Evolutionary conservation across 2,329 filamentous ascomycete species (phyloP), one percentile per base, ranked within the genome.

Genomic region (Penicillium griseofulvum): DNA sequence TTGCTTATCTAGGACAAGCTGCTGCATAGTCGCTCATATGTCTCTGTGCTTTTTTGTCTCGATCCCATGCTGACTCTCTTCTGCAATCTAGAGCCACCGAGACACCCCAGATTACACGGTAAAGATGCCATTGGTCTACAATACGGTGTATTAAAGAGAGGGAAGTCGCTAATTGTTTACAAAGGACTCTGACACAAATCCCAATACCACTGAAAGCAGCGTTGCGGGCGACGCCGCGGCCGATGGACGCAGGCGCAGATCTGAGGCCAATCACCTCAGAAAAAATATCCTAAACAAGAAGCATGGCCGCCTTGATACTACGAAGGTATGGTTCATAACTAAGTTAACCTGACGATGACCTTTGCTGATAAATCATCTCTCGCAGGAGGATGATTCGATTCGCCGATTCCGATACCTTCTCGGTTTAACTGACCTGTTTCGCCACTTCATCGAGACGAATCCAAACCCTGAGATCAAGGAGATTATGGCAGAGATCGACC

Each of bases 391-490:
- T 80, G 93, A 97, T 69, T 95, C 91, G 0, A 90, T 97, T 69
- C 86, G 93, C 65, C 84, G 94, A 71, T 99, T 99, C 73, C 87
- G 91, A 61, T 99, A 99, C 72, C 83, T 99, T 1, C 83, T 99
- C 14, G 95, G 95, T 26, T 81, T 99, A 49, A 99, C 94, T 16
- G 94, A 99, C 69, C 81, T 99, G 19, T 99, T 99, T 79, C 91
- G 95, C 62, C 94, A 99, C 76, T 99, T 99, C 74, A 99, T 99
- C 76, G 92, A 97, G 71, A 91, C 91, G 9, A 99, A 97, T 70
- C 93, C 92, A 5, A 92, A 99, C 69, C 93, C 94, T 16, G 90
- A 90, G 66, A 94, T 97, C 68, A 90, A 93, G 66, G 90, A 96
- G 55, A 91, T 97, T 65, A 94, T 97, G 83, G 83, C 84, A 48